phyloP scores from a whole-genome alignment of 2,329 filamentous ascomycete species.

The Phaeophleospora eucalypticola region DNA sequence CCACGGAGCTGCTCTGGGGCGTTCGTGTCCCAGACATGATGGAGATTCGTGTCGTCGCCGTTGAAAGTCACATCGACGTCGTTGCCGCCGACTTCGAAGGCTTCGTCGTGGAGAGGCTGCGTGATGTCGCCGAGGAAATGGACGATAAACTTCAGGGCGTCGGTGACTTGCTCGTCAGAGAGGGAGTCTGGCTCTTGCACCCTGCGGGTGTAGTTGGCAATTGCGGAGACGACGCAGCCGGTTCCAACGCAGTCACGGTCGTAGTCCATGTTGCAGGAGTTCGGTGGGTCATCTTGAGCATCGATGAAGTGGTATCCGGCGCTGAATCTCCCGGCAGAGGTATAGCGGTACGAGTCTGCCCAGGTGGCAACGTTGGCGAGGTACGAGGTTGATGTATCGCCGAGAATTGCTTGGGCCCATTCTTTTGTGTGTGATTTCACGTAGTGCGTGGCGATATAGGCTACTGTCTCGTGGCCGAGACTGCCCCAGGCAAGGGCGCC shows the following conservation, averaged over 20 bases:
- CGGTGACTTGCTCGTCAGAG: constrained; percentile 34
- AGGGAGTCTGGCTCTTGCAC: constrained; percentile 31
- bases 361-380: constrained; percentile 52
- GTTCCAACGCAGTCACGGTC: constrained; percentile 49
- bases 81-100: constrained; percentile 42
- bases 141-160: constrained; percentile 49
- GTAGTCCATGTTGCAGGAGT: constrained; percentile 46
- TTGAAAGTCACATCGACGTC: constrained; percentile 43
- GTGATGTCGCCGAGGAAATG: constrained; percentile 60
- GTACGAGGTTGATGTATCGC: constrained; percentile 42
- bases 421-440: constrained; percentile 40
- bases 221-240: constrained; percentile 51
- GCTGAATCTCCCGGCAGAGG: constrained; percentile 46
- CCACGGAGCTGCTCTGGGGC: constrained; percentile 43
- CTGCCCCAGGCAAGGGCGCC: constrained; percentile 45
- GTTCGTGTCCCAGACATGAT: constrained; percentile 43
- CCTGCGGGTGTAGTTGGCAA: constrained; percentile 49
- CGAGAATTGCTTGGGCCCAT: constrained; percentile 45
- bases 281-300: constrained; percentile 45
- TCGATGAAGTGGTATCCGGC: constrained; percentile 51
- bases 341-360: constrained; percentile 51
- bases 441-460: constrained; percentile 51
- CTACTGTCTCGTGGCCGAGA: constrained; percentile 53
- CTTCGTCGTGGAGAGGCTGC: constrained; percentile 63
- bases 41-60: constrained; percentile 39